Evolutionary conservation across 75 land plant species (phyloP).

Genomic region (Picea glauca): DNA sequence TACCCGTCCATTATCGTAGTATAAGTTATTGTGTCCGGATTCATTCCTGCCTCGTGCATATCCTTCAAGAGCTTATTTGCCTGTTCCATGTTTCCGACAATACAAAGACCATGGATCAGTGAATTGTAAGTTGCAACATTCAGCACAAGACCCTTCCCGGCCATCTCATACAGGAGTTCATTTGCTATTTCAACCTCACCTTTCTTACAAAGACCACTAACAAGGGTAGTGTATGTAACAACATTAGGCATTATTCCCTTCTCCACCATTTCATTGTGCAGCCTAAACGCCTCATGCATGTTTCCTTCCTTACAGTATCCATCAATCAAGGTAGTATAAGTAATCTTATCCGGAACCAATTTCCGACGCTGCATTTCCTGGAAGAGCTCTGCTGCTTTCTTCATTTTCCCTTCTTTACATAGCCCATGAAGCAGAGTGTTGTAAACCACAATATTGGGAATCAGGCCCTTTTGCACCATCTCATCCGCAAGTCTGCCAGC

Average conservation of each 20-base stretch:
- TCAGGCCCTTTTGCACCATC: slow-evolving; percentile 38
- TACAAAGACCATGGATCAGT: slow-evolving; percentile 69
- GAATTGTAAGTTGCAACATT: slow-evolving; percentile 63
- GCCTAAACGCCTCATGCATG: slow-evolving; percentile 49
- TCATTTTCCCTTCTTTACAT: slow-evolving; percentile 35
- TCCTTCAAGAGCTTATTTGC: slow-evolving; percentile 53
- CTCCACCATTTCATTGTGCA: slow-evolving; percentile 67
- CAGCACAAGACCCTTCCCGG: slow-evolving; percentile 51
- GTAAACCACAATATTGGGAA: slow-evolving; percentile 56
- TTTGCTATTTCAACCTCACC: slow-evolving; percentile 66
- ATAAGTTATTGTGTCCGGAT: slow-evolving; percentile 60
- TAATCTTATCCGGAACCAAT: slow-evolving; percentile 59
- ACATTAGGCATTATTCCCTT: slow-evolving; percentile 55
- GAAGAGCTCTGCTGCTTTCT: slow-evolving; percentile 57
- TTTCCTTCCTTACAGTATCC: slow-evolving; percentile 71
- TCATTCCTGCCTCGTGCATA: slow-evolving; percentile 53
- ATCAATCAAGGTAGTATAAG: slow-evolving; percentile 75
- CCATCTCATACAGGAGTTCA: slow-evolving; percentile 63
- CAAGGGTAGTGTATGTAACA: slow-evolving; percentile 58
- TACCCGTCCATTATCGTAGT: slow-evolving; percentile 71
- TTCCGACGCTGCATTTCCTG: slow-evolving; percentile 58
- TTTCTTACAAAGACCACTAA: slow-evolving; percentile 60
- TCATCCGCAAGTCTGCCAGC: slow-evolving; percentile 36
- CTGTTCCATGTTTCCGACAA: slow-evolving; percentile 46
- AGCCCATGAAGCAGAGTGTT: slow-evolving; percentile 59